Percentiles rank a stretch among this genome's conserved stretches.
Evolutionary conservation across 306 rosid species (phyloP).

Genomic region (Hippophae gyantsensis): DNA sequence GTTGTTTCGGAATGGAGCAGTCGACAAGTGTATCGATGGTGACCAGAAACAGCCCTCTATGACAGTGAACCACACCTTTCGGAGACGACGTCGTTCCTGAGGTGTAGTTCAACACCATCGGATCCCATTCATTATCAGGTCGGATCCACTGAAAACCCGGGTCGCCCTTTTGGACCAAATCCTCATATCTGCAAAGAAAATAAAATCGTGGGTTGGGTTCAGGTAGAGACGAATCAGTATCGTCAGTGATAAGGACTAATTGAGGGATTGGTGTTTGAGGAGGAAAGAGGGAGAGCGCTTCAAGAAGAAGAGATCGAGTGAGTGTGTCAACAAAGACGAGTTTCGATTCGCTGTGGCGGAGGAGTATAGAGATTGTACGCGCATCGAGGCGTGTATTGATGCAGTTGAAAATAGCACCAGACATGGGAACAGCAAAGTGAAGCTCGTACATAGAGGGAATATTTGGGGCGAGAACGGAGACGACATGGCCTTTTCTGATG

Average conservation of each 20-base stretch:
- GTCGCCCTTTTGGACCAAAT: constrained; percentile 28
- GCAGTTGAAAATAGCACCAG: constrained; percentile 52
- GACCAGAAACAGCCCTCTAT: constrained; percentile 30
- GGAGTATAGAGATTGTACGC: constrained; percentile 38
- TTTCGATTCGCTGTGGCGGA: constrained; percentile 45
- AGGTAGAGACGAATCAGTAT: neutral
- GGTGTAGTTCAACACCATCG: constrained; percentile 45
- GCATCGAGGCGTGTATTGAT: constrained; percentile 68
- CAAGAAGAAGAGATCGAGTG: constrained; percentile 21
- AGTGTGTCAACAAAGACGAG: constrained; percentile 46
- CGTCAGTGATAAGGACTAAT: constrained; percentile 37
- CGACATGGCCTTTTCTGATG: constrained; percentile 31
- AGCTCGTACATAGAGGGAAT: constrained; percentile 73
- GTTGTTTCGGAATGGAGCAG: constrained; percentile 41
- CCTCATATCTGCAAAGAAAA: constrained; percentile 27
- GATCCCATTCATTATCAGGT: constrained; percentile 51
- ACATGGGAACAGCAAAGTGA: constrained; percentile 68
- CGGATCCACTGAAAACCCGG: constrained; percentile 29
- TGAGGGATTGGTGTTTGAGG: constrained; percentile 14
- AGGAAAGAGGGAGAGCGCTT: constrained; percentile 34
- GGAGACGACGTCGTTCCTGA: constrained; percentile 74
- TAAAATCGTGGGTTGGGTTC: neutral
- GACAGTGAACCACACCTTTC: constrained; percentile 59
- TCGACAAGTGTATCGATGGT: constrained; percentile 31
- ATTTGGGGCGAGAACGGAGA: constrained; percentile 61